Percentiles rank a stretch among this genome's conserved stretches.
phyloP scores from a whole-genome alignment of 1,284 basidiomycete species.

The Apiotrichum porosum region DNA sequence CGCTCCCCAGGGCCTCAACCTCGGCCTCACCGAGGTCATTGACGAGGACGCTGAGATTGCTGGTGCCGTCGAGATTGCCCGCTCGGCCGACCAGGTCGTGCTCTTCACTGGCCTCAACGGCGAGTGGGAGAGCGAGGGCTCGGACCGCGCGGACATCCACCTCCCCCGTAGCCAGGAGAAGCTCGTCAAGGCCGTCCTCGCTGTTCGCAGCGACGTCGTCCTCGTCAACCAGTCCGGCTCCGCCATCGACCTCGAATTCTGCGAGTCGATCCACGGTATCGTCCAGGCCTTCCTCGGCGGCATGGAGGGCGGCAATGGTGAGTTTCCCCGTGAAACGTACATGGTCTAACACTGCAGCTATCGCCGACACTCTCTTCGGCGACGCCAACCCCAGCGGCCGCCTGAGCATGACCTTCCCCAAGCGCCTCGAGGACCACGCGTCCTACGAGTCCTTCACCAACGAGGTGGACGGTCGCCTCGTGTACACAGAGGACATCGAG shows the following conservation, averaged over 20 bases:
- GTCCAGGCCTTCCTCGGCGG: conserved; percentile 77
- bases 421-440: conserved; percentile 62
- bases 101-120: conserved; percentile 61
- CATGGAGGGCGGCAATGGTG: conserved; percentile 71
- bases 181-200: conserved; percentile 61
- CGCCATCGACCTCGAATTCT: conserved; percentile 70
- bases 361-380: conserved; percentile 74
- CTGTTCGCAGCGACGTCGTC: conserved; percentile 63
- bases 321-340: too few relatives aligned
- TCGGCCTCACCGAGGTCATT: too few relatives aligned
- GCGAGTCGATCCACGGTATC: conserved; percentile 59
- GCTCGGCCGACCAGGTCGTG: conserved; percentile 57
- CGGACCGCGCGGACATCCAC: conserved; percentile 44
- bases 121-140: conserved; percentile 49
- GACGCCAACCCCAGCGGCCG: conserved; percentile 70
- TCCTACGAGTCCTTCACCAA: conserved; percentile 61
- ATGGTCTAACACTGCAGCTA: too few relatives aligned
- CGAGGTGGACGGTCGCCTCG: conserved; percentile 62
- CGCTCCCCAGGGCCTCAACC: too few relatives aligned
- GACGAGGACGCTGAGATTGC: conserved; percentile 54
- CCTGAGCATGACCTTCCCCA: conserved; percentile 71
- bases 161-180: conserved; percentile 56
- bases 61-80: conserved; percentile 59
- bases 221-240: conserved; percentile 71
- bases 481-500: conserved; percentile 47